Base-by-base conservation (phyloP, 768 basidiomycete species). In the Nidularia sp. region DNA sequence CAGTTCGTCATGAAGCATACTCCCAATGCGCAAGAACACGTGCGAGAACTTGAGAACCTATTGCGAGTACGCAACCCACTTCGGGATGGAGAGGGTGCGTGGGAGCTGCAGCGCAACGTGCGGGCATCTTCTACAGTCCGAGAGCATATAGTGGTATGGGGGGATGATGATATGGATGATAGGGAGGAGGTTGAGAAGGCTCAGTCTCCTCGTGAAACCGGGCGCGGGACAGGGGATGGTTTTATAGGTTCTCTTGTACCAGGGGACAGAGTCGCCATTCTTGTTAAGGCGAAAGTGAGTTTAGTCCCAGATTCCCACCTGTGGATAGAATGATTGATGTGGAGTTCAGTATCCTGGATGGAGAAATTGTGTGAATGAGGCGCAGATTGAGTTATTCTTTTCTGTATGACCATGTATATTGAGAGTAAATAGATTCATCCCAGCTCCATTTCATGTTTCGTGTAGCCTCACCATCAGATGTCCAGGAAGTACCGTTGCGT, bases 251-350 rank as follows among this genome's bases (percentile, higher is more conserved):
- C 55, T 22, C 53, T 66, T 15, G 32, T n/a, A 12, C 34, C 55
- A 22, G 64, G 65, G 5, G 64, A 65, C 43, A 52, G 57, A 34
- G 53, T 66, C 8, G 57, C 53, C 6, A 47, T 71, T 10, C 54
- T 68, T 45, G 68, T 60, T 2, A 58, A 61, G 47, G 69, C 69
- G 31, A 49, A 56, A 59, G 70, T 68, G 34, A 47, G 51, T 48
- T 15, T 47, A 44, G 13, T n/a, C 15, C 10, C n/a, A 22, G 6
- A 33, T 49, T 8, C 6, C 6, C 5, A 22, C 35, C 25, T 31
- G 6, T 6, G 31, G 41, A 13, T 25, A 4, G 35, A 9, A 18
- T 29, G 2, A 36, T 36, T 50, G 36, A 35, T 34, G 29, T 52
- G 8, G 34, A 35, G 33, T 9, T 2, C 47, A 69, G 68, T 66